Evolutionary conservation across 495 filamentous ascomycete genomes (phyloP).

Genomic region (Xanthoparmelia taractica): DNA sequence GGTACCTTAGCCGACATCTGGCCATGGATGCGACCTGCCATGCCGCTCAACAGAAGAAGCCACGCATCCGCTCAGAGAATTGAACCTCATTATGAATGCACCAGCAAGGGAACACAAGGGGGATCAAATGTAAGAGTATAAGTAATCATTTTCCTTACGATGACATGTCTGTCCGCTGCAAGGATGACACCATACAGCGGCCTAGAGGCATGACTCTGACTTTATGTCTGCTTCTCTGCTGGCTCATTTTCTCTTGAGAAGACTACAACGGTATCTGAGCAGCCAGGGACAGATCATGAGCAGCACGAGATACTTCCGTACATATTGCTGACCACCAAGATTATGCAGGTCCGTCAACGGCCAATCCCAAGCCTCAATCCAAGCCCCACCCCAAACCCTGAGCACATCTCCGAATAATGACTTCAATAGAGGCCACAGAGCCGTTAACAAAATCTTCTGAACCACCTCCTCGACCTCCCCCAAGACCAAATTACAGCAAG

Average conservation of each 20-base stretch:
- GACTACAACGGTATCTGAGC: slow-evolving; percentile 99
- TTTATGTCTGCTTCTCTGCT: slow-evolving; percentile 71
- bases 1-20: neutral
- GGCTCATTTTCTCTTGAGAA: slow-evolving; percentile 45
- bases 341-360: neutral
- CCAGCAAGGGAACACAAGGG: neutral
- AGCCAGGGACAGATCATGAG: slow-evolving; percentile 20
- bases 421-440: slow-evolving; percentile 22
- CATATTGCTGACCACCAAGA: neutral
- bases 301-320: neutral
- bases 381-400: neutral
- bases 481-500: slow-evolving; percentile 56
- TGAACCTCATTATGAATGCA: slow-evolving; percentile 5
- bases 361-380: neutral
- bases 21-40: neutral
- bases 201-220: slow-evolving; percentile 54
- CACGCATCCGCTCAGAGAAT: neutral
- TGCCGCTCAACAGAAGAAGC: neutral
- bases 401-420: slow-evolving; percentile 6
- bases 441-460: slow-evolving; percentile 10
- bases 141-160: neutral
- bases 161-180: slow-evolving; percentile 21
- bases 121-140: slow-evolving; percentile 14
- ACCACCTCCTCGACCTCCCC: slow-evolving; percentile 30
- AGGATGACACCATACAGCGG: slow-evolving; percentile 42